These are phyloP conservation scores for Moniliella sp. DNA, from an alignment of 1,284 basidiomycete genomes.

Conservation along the genomic window DNA sequence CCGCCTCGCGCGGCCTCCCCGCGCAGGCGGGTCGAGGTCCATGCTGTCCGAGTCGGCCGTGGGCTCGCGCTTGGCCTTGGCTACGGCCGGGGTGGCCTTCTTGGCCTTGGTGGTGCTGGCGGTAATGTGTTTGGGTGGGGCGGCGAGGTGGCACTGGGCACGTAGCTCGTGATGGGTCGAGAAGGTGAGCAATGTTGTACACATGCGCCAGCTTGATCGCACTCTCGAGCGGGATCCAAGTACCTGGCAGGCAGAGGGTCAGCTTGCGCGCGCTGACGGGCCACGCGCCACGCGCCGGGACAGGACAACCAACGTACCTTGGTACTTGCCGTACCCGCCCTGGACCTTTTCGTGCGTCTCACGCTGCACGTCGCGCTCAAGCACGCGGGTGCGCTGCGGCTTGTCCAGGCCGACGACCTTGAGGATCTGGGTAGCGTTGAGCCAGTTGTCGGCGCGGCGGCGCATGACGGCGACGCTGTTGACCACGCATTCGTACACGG, in stretches of 20 bases:
- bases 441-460: constrained; percentile 74
- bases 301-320: constrained; percentile 61
- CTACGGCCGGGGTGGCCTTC: too few species aligned
- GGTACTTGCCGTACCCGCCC: constrained; percentile 97
- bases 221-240: constrained; percentile 90
- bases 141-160: constrained; percentile 63
- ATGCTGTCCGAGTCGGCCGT: constrained; percentile 26
- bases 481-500: constrained; percentile 36
- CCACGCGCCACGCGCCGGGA: constrained; percentile 12
- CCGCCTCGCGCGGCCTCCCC: too few species aligned
- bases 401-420: constrained; percentile 99
- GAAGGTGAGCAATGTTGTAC: constrained; percentile 67
- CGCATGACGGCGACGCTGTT: constrained; percentile 66
- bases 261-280: too few species aligned
- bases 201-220: constrained; percentile 68
- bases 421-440: constrained; percentile 92
- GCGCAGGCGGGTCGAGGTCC: too few species aligned
- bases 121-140: constrained; percentile 98
- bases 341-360: constrained; percentile 98
- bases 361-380: constrained; percentile 94
- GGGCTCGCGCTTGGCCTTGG: too few species aligned
- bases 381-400: constrained; percentile 82
- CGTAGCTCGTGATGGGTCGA: constrained; percentile 93
- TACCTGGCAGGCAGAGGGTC: constrained; percentile 60
- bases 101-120: too few species aligned